phyloP scores from a whole-genome alignment of 169 alveolate species.

The Cardiosporidium cionae region DNA sequence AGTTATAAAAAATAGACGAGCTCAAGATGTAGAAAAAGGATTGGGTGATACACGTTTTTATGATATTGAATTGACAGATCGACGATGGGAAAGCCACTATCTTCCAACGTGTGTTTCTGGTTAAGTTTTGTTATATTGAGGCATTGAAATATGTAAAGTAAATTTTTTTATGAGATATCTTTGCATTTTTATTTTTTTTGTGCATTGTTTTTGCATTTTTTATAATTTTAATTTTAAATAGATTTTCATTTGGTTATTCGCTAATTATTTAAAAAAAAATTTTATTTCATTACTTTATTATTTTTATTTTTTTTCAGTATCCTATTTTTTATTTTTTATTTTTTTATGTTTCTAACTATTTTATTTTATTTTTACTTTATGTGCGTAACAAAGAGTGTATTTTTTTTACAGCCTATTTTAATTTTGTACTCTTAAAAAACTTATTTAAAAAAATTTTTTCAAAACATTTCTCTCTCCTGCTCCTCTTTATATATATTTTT shows the following conservation, averaged over 20 bases:
- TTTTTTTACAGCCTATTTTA: neutral
- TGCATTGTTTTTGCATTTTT: too few species aligned
- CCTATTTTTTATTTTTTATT: neutral
- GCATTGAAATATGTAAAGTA: too few species aligned
- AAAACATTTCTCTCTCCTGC: neutral
- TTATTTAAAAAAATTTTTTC: neutral
- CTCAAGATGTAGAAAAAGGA: neutral
- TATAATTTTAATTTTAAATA: too few species aligned
- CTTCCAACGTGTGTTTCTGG: slow-evolving; percentile 10
- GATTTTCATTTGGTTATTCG: neutral
- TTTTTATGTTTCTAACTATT: neutral
- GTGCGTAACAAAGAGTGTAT: neutral
- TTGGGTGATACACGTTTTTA: slow-evolving; percentile 17
- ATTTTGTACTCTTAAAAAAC: too few species aligned
- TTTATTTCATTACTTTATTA: neutral
- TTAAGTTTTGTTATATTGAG: too few species aligned
- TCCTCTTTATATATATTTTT: too few species aligned
- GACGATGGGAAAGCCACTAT: slow-evolving; percentile 15
- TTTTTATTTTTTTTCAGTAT: neutral
- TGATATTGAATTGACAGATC: slow-evolving; percentile 8
- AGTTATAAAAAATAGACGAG: neutral
- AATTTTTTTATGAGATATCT: too few species aligned
- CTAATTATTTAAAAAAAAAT: neutral
- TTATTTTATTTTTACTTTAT: neutral
- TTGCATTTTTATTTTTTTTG: too few species aligned